Evolutionary conservation across 2,329 filamentous ascomycete genomes (phyloP).

Genomic region (Orbilia ellipsospora): DNA sequence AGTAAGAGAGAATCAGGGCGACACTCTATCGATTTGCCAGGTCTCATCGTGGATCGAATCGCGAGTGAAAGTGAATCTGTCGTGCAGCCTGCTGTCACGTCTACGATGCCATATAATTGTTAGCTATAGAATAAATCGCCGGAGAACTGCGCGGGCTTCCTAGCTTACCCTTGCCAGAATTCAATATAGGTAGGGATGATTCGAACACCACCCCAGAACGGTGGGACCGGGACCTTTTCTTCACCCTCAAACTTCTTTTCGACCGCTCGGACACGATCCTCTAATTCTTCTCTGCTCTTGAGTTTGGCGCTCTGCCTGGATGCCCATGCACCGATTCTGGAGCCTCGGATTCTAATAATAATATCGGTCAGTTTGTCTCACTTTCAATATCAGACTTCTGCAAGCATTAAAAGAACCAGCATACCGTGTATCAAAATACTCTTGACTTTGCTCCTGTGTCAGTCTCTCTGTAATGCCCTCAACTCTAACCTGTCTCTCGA

Average conservation of each 20-base stretch:
- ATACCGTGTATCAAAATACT: slow-evolving; percentile 72
- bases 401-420: not conserved
- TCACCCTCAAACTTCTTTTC: slow-evolving; percentile 78
- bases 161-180: slow-evolving; percentile 73
- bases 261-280: slow-evolving; percentile 79
- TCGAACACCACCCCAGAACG: slow-evolving; percentile 93
- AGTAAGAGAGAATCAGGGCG: slow-evolving; percentile 67
- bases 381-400: not conserved
- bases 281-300: slow-evolving; percentile 76
- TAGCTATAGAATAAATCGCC: slow-evolving; percentile 2
- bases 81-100: slow-evolving; percentile 86
- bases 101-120: slow-evolving; percentile 68
- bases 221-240: slow-evolving; percentile 86
- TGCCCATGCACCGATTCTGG: slow-evolving; percentile 90
- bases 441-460: slow-evolving; percentile 75
- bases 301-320: slow-evolving; percentile 87
- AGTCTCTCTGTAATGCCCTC: slow-evolving; percentile 80
- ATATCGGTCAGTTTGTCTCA: slow-evolving; percentile 66
- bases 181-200: slow-evolving; percentile 87
- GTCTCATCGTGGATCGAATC: slow-evolving; percentile 65
- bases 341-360: slow-evolving; percentile 78
- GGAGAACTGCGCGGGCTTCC: not conserved
- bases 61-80: slow-evolving; percentile 87
- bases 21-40: slow-evolving; percentile 79
- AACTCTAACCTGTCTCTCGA: slow-evolving; percentile 90